Conservation (phyloP, 169 alveolate genomes). For the Perkinsus chesapeaki region DNA sequence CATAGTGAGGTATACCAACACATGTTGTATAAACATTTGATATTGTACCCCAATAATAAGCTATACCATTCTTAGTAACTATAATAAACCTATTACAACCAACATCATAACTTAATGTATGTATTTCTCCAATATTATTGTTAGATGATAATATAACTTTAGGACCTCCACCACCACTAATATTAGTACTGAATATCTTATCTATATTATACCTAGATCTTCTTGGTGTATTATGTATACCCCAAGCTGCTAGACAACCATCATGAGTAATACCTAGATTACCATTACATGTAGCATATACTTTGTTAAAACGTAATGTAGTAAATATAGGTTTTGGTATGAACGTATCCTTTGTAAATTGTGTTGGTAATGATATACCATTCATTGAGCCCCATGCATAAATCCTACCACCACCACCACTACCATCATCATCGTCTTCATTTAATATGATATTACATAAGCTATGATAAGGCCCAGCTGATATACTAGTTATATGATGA, state of each 20-base stretch:
- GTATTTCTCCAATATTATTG: background rate
- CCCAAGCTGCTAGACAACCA: background rate
- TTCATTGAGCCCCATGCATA: background rate
- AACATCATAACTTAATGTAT: background rate
- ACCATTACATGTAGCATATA: background rate
- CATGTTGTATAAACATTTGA: background rate
- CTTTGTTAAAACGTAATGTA: background rate
- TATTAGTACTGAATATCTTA: background rate
- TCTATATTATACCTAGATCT: too few relatives aligned
- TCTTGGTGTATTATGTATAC: background rate
- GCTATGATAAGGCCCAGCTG: background rate
- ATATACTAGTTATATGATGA: background rate
- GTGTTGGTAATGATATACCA: background rate
- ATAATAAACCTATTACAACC: background rate
- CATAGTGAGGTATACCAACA: too few relatives aligned
- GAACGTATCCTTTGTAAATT: background rate
- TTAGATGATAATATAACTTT: background rate
- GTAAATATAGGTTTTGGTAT: background rate
- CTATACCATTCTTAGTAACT: background rate
- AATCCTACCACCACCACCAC: background rate
- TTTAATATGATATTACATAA: background rate
- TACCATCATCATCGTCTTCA: too few relatives aligned
- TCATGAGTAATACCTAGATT: background rate
- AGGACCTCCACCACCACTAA: background rate
- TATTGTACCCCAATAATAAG: background rate